Conservation (phyloP, 73 alveolate genomes). For the Paramecium caudatum region DNA sequence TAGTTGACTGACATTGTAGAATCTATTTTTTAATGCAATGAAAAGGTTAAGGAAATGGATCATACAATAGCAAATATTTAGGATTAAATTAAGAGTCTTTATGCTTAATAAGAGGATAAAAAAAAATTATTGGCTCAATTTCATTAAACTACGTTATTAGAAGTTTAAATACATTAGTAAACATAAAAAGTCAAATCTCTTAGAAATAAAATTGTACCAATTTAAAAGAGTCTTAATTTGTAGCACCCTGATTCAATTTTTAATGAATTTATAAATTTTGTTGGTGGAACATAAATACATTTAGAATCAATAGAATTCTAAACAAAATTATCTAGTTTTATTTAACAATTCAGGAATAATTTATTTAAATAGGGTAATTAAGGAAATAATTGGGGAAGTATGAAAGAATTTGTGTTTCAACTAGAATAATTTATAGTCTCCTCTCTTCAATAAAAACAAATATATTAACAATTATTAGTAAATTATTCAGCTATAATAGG, state of each 20-base stretch:
- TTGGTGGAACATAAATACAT: not conserved
- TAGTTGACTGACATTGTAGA: conserved; percentile 36
- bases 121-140: not conserved
- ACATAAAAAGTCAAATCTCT: conserved; percentile 5
- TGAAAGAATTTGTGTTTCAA: conserved; percentile 57
- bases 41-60: conserved; percentile 36
- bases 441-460: not conserved
- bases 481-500: not conserved
- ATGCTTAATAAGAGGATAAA: conserved; percentile 79
- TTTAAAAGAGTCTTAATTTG: conserved; percentile 45
- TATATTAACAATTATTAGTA: not conserved
- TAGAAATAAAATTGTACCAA: conserved; percentile 49
- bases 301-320: conserved; percentile 1
- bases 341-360: conserved; percentile 28
- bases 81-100: conserved; percentile 79
- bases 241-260: conserved; percentile 50
- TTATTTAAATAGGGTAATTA: conserved; percentile 53
- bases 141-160: conserved; percentile 15
- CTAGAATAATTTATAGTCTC: conserved; percentile 29
- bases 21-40: conserved; percentile 52
- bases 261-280: conserved; percentile 9
- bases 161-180: conserved; percentile 56
- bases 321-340: not conserved
- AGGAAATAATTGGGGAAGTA: conserved; percentile 65
- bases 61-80: conserved; percentile 78